Evolutionary conservation across 139 green algal genomes (phyloP).

Genomic region (Volvox africanus): DNA sequence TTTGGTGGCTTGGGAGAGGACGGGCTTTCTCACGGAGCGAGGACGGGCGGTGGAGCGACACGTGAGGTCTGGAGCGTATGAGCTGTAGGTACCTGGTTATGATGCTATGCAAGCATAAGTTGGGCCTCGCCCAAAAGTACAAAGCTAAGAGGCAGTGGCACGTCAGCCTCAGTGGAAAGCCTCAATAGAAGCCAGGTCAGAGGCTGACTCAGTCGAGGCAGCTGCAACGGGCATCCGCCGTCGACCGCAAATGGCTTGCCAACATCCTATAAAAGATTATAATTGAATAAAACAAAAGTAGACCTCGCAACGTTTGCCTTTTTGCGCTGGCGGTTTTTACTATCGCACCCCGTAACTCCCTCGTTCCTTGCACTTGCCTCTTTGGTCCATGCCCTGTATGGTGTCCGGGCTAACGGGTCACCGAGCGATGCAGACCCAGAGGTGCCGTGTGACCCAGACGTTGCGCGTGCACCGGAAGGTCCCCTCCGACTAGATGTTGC

Average conservation of each 20-base stretch:
- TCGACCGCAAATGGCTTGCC: neutral
- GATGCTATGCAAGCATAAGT: too few species aligned
- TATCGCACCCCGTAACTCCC: neutral
- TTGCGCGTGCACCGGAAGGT: slow-evolving; percentile 11
- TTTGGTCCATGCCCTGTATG: slow-evolving; percentile 34
- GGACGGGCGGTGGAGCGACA: too few species aligned
- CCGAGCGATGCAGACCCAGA: slow-evolving; percentile 10
- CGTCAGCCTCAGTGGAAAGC: too few species aligned
- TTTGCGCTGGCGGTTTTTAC: neutral
- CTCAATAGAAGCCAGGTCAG: neutral
- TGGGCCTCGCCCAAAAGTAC: too few species aligned
- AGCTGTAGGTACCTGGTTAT: too few species aligned
- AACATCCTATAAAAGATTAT: neutral
- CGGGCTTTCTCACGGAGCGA: too few species aligned
- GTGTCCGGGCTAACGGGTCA: slow-evolving; percentile 1
- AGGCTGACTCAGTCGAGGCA: slow-evolving; percentile 1
- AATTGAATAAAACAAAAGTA: neutral
- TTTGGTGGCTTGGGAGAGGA: too few species aligned
- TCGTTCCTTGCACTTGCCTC: neutral
- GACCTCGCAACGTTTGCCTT: too few species aligned
- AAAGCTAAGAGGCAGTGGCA: too few species aligned
- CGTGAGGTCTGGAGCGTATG: too few species aligned
- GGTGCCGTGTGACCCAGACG: neutral
- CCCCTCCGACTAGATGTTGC: neutral
- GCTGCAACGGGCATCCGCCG: neutral